Evolutionary conservation across 2,329 filamentous ascomycete species (phyloP), one percentile per base, ranked within the genome.

Genomic region (Cytospora piceae): DNA sequence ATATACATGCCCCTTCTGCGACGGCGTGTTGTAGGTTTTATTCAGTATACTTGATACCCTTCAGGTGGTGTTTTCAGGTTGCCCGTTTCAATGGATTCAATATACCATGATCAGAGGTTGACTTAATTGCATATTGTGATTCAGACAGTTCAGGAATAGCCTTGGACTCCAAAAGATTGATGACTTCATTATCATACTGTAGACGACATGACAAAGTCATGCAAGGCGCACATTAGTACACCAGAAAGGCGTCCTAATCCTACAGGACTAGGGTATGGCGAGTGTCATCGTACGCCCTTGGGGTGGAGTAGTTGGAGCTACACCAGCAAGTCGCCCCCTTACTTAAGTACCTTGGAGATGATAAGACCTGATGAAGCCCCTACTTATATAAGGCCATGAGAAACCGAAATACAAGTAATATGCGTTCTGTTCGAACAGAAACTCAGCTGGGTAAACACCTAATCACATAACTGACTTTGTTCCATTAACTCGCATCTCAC

Each of bases 31-130:
- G 59, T 63, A 68, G 66, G 66, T 58, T 63, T 65, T 66, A 66
- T 56, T 66, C 17, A 58, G 66, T 66, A 67, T 60, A 60, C 61
- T 64, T 62, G 66, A 67, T 67, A 67, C 66, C 66, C 66, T 53
- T 46, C 24, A 59, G 42, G 22, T 52, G 46, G 58, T 63, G 55
- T 58, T 58, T 42, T 39, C 53, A 51, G 37, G 55, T 31, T 55
- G 17, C 39, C 49, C 57, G n/a, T 6, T 59, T 56, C n/a, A 59
- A 55, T 63, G 31, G 39, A 67, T 29, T 60, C 29, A 57, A 27
- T 53, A 57, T 29, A 22, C 56, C 37, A 51, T 24, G 20, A 42
- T 5, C 20, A 15, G 2, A 17, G 27, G 6, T 6, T 24, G 32
- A 24, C 9, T 14, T 6, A 2, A 17, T 15, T 54, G 58, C 46